phyloP scores from a whole-genome alignment of 2,329 filamentous ascomycete genomes.

The Neopestalotiopsis sp. region DNA sequence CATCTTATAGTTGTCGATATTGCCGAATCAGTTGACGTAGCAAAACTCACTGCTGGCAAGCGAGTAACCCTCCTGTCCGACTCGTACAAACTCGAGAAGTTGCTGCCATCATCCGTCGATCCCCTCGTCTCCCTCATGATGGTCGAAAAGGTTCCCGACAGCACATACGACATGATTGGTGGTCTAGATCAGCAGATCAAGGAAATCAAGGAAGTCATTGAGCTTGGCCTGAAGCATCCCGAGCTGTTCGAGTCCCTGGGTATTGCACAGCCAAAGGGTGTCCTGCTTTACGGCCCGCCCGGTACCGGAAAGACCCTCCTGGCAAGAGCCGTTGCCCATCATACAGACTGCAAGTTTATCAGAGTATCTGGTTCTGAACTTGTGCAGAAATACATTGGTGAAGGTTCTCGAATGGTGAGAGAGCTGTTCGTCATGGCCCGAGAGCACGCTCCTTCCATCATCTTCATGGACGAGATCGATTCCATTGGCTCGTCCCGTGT shows the following conservation, averaged over 20 bases:
- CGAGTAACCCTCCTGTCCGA: slow-evolving; percentile 96
- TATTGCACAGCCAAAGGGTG: slow-evolving; percentile 97
- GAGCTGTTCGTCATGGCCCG: slow-evolving; percentile 99
- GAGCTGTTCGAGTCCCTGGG: slow-evolving; percentile 99
- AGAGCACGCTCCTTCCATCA: slow-evolving; percentile 97
- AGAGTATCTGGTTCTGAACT: slow-evolving; percentile 94
- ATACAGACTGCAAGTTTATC: slow-evolving; percentile 99
- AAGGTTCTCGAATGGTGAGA: slow-evolving; percentile 97
- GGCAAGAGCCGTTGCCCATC: slow-evolving; percentile 93
- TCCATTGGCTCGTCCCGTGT: slow-evolving; percentile 97
- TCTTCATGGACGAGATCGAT: slow-evolving; percentile 99
- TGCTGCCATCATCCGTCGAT: slow-evolving; percentile 96
- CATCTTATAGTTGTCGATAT: slow-evolving; percentile 82
- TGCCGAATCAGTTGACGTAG: slow-evolving; percentile 89
- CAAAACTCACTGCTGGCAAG: slow-evolving; percentile 96
- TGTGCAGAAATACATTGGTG: slow-evolving; percentile 99
- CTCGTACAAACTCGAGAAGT: slow-evolving; percentile 98
- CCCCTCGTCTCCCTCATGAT: slow-evolving; percentile 99
- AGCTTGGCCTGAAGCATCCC: slow-evolving; percentile 96
- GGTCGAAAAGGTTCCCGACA: slow-evolving; percentile 99
- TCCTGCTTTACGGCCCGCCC: slow-evolving; percentile 93
- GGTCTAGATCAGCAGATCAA: slow-evolving; percentile 99
- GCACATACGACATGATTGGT: slow-evolving; percentile 99
- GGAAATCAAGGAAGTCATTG: slow-evolving; percentile 99
- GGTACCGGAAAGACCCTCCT: slow-evolving; percentile 97